phyloP scores from a whole-genome alignment of 2,329 filamentous ascomycete genomes.

The Myriosclerotinia duriaeana region DNA sequence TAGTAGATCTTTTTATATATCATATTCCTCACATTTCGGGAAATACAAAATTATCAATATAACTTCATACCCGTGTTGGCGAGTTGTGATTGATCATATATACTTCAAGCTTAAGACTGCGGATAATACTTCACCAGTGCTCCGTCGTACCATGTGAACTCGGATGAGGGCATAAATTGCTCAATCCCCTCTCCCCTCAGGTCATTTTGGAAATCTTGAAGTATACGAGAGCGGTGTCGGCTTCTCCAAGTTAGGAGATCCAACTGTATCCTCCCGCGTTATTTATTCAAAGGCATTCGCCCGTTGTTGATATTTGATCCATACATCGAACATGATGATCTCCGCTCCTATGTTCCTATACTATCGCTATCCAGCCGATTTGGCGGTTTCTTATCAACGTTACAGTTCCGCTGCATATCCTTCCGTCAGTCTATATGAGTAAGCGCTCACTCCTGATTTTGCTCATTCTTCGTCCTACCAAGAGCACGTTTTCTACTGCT shows the following conservation, averaged over 20 bases:
- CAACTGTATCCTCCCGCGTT: background rate
- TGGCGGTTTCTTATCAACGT: conserved; percentile 6
- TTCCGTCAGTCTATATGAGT: conserved; percentile 21
- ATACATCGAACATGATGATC: conserved; percentile 16
- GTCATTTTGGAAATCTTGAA: background rate
- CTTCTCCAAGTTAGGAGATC: background rate
- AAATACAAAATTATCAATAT: conserved; percentile 17
- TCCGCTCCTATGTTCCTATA: conserved; percentile 17
- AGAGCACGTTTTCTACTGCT: background rate
- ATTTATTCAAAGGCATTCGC: conserved; percentile 5
- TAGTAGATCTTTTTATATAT: background rate
- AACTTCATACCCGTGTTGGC: background rate
- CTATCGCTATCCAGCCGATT: conserved; percentile 7
- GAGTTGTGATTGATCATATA: conserved; percentile 12
- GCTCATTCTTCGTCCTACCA: background rate
- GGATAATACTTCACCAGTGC: too few relatives aligned
- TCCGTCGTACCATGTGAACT: conserved; percentile 22
- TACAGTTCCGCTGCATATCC: conserved; percentile 21
- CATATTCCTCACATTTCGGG: conserved; percentile 8
- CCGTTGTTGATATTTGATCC: conserved; percentile 1
- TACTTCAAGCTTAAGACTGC: background rate
- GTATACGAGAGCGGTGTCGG: background rate
- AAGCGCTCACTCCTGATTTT: conserved; percentile 15
- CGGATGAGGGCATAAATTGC: conserved; percentile 21
- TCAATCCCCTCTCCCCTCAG: background rate